Evolutionary conservation across 805 yeast species (phyloP).

Genomic region (Brettanomyces sp.): DNA sequence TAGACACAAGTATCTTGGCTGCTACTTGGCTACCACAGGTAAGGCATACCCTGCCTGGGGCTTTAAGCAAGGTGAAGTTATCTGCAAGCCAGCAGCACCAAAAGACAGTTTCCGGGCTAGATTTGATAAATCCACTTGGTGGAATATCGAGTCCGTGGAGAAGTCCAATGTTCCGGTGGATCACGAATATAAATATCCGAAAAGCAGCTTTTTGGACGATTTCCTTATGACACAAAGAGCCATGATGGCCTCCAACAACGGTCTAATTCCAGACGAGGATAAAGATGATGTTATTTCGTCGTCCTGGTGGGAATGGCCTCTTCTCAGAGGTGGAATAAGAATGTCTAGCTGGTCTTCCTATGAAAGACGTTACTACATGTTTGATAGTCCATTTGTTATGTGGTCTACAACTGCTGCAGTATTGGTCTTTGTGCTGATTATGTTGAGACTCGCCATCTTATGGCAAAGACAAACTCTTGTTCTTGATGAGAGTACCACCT

Average conservation of each 20-base stretch:
- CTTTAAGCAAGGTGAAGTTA: conserved; percentile 88
- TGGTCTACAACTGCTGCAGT: conserved; percentile 54
- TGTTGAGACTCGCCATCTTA: conserved; percentile 44
- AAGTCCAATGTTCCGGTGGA: conserved; percentile 37
- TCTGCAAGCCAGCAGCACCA: conserved; percentile 48
- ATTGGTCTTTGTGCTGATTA: conserved; percentile 25
- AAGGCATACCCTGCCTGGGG: conserved; percentile 90
- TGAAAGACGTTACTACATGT: conserved; percentile 50
- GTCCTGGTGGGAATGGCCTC: conserved; percentile 80
- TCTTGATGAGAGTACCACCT: conserved; percentile 20
- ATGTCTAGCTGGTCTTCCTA: conserved; percentile 65
- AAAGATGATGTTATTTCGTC: conserved; percentile 66
- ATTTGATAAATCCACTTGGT: conserved; percentile 58
- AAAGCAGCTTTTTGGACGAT: conserved; percentile 52
- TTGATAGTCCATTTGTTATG: conserved; percentile 56
- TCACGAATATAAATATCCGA: conserved; percentile 29
- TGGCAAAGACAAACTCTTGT: conserved; percentile 43
- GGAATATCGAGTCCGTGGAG: conserved; percentile 70
- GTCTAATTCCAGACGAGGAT: conserved; percentile 67
- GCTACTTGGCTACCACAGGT: conserved; percentile 84
- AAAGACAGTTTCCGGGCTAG: conserved; percentile 16
- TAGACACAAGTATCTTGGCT: conserved; percentile 56
- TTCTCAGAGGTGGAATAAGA: conserved; percentile 56
- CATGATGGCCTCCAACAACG: conserved; percentile 80
- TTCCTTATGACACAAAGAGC: conserved; percentile 66